phyloP scores from a whole-genome alignment of 2,329 filamentous ascomycete genomes.

The Cryoendolithus antarcticus region DNA sequence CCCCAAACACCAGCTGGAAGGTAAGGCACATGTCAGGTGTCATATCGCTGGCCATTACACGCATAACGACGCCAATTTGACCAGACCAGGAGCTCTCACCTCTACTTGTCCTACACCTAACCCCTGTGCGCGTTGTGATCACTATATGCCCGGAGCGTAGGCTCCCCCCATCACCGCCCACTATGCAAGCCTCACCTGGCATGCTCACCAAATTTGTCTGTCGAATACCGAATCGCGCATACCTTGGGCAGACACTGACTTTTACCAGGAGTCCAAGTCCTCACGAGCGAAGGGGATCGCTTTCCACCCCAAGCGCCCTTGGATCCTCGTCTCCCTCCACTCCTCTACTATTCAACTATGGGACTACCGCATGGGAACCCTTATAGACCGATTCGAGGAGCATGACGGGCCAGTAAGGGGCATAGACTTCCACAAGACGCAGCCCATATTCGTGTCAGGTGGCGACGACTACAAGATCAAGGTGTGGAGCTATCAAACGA shows the following conservation, averaged over 20 bases:
- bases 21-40: too few species aligned
- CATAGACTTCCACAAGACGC: slow-evolving; percentile 97
- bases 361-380: slow-evolving; percentile 98
- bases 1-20: too few species aligned
- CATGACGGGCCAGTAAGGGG: slow-evolving; percentile 95
- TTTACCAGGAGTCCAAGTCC: slow-evolving; percentile 45
- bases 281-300: slow-evolving; percentile 56
- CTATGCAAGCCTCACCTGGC: slow-evolving; percentile 33
- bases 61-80: too few species aligned
- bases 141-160: slow-evolving; percentile 15
- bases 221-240: too few species aligned
- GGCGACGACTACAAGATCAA: slow-evolving; percentile 99
- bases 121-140: too few species aligned
- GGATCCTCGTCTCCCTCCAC: slow-evolving; percentile 97
- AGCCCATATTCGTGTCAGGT: slow-evolving; percentile 95
- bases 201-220: slow-evolving; percentile 41
- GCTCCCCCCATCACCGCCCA: slow-evolving; percentile 20
- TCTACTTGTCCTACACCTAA: too few species aligned
- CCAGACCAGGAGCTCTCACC: too few species aligned
- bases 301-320: slow-evolving; percentile 66
- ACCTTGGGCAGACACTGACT: too few species aligned
- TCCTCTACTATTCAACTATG: slow-evolving; percentile 98
- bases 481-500: slow-evolving; percentile 96
- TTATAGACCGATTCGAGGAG: slow-evolving; percentile 98
- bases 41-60: too few species aligned